Conservation (phyloP, 2,329 filamentous ascomycete genomes). For the Ascomycota sp. region DNA sequence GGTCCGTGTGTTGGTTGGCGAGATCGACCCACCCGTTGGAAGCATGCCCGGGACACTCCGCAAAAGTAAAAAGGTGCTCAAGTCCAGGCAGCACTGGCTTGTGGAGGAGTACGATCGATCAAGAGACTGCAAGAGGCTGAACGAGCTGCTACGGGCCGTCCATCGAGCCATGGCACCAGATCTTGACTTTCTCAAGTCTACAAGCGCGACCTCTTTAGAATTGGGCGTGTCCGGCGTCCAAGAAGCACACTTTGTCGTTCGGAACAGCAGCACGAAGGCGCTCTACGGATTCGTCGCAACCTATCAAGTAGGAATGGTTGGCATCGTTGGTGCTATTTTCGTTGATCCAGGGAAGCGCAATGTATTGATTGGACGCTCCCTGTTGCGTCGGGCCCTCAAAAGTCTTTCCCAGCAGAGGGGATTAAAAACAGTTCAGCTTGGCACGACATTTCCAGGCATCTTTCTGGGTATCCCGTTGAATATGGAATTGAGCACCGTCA, state of each 20-base stretch:
- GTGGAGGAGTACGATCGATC: conserved; percentile 74
- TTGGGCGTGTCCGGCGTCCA: conserved; percentile 49
- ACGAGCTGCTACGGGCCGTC: conserved; percentile 52
- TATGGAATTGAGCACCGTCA: conserved; percentile 22
- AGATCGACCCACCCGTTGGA: conserved; percentile 38
- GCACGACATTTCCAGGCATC: conserved; percentile 61
- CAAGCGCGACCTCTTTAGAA: conserved; percentile 56
- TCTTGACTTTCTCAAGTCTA: conserved; percentile 48
- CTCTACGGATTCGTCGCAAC: conserved; percentile 86
- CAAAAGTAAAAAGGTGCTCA: conserved; percentile 70
- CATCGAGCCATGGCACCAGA: conserved; percentile 46
- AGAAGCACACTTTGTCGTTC: conserved; percentile 76
- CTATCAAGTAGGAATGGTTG: conserved; percentile 53
- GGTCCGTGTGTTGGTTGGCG: conserved; percentile 67
- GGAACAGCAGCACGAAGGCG: conserved; percentile 80
- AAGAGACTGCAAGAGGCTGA: conserved; percentile 52
- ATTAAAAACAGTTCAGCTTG: conserved; percentile 64
- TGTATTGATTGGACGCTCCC: conserved; percentile 72
- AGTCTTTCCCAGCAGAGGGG: conserved; percentile 48
- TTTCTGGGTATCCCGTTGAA: conserved; percentile 62
- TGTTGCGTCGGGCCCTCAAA: conserved; percentile 70
- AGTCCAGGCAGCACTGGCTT: conserved; percentile 87
- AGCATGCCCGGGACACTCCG: conserved; percentile 55
- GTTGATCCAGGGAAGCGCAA: conserved; percentile 76
- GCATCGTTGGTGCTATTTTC: conserved; percentile 68